A percentile compares a stretch with the other conserved stretches of the same genome.
phyloP scores from a whole-genome alignment of 495 filamentous ascomycete species.

The Neurospora tetrasperma region DNA sequence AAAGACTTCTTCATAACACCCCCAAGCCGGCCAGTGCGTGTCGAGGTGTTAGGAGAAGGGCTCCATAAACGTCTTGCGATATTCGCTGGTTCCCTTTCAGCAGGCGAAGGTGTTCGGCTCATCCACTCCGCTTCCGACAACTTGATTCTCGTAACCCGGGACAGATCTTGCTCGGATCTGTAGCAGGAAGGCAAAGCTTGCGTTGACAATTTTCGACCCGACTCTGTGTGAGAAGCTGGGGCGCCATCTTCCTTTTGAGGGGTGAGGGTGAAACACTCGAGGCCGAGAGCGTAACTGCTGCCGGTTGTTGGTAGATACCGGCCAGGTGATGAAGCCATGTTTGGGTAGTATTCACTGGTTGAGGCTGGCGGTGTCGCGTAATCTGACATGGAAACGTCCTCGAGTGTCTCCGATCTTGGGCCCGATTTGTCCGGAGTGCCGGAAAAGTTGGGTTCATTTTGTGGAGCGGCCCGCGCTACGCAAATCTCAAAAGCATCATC shows the following conservation, averaged over 20 bases:
- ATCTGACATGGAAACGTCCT: constrained; percentile 23
- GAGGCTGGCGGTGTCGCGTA: constrained; percentile 25
- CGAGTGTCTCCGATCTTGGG: not conserved
- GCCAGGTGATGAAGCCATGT: constrained; percentile 16
- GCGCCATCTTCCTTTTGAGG: constrained; percentile 6
- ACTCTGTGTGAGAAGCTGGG: not conserved
- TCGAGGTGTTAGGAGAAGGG: constrained; percentile 4
- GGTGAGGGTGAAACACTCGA: constrained; percentile 18
- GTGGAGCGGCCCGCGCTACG: constrained; percentile 18
- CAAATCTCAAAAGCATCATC: constrained; percentile 23
- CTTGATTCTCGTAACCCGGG: constrained; percentile 8
- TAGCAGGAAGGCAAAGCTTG: constrained; percentile 5
- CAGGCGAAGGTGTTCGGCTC: constrained; percentile 27
- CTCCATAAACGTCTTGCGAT: constrained; percentile 10
- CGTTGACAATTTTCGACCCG: not conserved
- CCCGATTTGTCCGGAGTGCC: not conserved
- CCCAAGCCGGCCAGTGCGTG: constrained; percentile 3
- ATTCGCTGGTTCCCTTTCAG: constrained; percentile 1
- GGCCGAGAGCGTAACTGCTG: constrained; percentile 24
- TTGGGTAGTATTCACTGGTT: constrained; percentile 13
- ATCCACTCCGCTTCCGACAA: constrained; percentile 33
- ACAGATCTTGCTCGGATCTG: constrained; percentile 2
- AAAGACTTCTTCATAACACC: constrained; percentile 6
- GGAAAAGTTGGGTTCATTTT: not conserved
- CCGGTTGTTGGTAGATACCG: constrained; percentile 27